Evolutionary conservation across 2,329 filamentous ascomycete genomes (phyloP).

Genomic region (Aureobasidium sp.): DNA sequence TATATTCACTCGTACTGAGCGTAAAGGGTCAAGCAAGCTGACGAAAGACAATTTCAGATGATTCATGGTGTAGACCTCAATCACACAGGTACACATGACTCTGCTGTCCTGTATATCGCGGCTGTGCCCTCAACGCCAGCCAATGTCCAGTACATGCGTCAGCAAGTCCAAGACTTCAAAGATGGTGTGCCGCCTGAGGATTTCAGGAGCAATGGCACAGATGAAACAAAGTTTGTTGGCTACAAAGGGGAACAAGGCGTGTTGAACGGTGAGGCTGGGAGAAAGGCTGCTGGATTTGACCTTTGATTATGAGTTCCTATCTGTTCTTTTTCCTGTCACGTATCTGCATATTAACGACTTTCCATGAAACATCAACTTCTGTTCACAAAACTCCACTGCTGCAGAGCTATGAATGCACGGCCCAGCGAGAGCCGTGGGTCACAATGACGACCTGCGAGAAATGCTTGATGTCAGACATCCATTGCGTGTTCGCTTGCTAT

Average conservation of each 20-base stretch:
- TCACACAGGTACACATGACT: background rate
- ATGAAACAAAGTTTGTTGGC: background rate
- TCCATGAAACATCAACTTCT: no score
- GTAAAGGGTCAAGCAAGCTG: background rate
- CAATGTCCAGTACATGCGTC: background rate
- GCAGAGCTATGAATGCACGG: no score
- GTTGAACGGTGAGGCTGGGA: background rate
- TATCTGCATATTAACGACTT: no score
- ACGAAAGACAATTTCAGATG: background rate
- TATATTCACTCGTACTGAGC: no score
- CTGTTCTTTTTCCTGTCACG: no score
- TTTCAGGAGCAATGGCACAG: background rate
- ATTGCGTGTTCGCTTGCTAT: no score
- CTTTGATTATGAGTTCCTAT: background rate
- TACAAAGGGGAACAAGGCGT: background rate
- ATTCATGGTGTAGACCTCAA: slow-evolving; percentile 8
- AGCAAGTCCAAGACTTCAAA: background rate
- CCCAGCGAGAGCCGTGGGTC: no score
- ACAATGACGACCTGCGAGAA: no score
- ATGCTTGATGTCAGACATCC: no score
- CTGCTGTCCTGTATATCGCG: slow-evolving; percentile 3
- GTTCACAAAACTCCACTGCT: no score
- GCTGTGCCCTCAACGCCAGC: background rate
- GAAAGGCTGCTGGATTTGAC: background rate
- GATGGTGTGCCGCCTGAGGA: background rate